Evolutionary conservation across 768 basidiomycete species (phyloP), one percentile per base, ranked within the genome.

Genomic region (Leccinum broughii): DNA sequence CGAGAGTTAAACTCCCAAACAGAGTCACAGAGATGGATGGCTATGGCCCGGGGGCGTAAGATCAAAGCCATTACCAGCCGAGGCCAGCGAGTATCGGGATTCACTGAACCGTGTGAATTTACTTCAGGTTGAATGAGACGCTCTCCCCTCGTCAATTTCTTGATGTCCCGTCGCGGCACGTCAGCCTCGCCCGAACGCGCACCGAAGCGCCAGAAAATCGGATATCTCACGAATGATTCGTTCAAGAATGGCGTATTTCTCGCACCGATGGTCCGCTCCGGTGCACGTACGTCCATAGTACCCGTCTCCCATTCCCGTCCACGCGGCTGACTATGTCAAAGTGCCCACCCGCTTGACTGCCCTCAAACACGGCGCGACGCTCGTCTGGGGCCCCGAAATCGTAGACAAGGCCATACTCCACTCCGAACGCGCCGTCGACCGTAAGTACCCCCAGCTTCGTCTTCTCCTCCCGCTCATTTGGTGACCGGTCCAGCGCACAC

Each of bases 191-290:
- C 15, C 39, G 65, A 62, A 51, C 72, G 72, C 28, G 72, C 77
- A 11, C 30, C 77, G 0, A 91, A 91, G 70, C 82, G 85, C 8
- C 76, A 78, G 44, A 84, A 79, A 66, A 66, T 83, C 9, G 84
- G 82, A 15, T 83, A 85, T 64, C 80, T 92, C 17, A 87, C 87
- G 0, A 70, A 80, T 1, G 85, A 87, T 30, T 87, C 93, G 63
- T 99, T 94, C 78, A 88, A 88, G 64, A 82, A 92, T 76, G 95
- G 94, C 10, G 79, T 98, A 32, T 89, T 97, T 69, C 83, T 99
- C n/a, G 96, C 97, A 3, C 97, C 97, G 2, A 99, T 99, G 97
- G 97, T 99, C 55, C 85, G 95, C 70, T 96, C 93, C 59, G 93
- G 95, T 61, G 89, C 89, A 64, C 75, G 92, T 94, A 75, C 68